These are phyloP conservation scores for Ampelomyces quisqualis DNA, from an alignment of 2,329 filamentous ascomycete genomes.

Conservation along the genomic window DNA sequence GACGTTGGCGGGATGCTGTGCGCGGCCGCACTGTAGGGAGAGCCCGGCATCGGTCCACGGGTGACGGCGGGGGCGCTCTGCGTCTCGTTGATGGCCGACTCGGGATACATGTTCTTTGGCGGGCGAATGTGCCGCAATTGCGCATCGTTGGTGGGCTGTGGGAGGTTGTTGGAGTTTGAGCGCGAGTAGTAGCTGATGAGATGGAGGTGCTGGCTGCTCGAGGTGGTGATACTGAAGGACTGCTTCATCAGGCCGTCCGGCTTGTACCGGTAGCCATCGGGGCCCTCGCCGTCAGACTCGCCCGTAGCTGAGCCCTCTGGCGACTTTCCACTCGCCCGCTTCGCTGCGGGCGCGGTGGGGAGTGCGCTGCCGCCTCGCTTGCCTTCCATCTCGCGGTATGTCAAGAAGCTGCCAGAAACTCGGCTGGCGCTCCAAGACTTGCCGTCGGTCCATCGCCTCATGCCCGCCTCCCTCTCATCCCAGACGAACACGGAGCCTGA, in stretches of 20 bases:
- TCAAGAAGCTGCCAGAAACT: conserved; percentile 95
- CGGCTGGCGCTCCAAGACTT: conserved; percentile 99
- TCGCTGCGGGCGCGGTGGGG: conserved; percentile 46
- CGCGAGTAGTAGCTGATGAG: conserved; percentile 96
- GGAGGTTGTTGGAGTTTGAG: conserved; percentile 72
- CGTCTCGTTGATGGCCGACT: conserved; percentile 86
- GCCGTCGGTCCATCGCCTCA: conserved; percentile 97
- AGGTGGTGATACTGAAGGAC: conserved; percentile 97
- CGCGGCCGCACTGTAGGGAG: conserved; percentile 55
- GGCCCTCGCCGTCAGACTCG: conserved; percentile 75
- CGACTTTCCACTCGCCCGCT: conserved; percentile 63
- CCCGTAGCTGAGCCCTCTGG: conserved; percentile 79
- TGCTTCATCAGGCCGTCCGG: conserved; percentile 98
- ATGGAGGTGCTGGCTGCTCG: conserved; percentile 85
- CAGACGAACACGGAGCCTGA: conserved; percentile 99
- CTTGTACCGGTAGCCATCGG: conserved; percentile 58
- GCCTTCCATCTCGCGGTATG: conserved; percentile 98
- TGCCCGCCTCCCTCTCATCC: conserved; percentile 97
- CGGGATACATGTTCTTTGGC: conserved; percentile 93
- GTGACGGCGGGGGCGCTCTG: conserved; percentile 79
- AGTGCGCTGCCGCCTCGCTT: conserved; percentile 79
- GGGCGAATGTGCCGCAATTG: conserved; percentile 79
- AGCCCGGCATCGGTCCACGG: conserved; percentile 65
- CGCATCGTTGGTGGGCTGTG: conserved; percentile 80
- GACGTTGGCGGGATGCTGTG: conserved; percentile 58